These are phyloP conservation scores for Candida nanaspora DNA, from an alignment of 805 yeast species.

Conservation along the genomic window DNA sequence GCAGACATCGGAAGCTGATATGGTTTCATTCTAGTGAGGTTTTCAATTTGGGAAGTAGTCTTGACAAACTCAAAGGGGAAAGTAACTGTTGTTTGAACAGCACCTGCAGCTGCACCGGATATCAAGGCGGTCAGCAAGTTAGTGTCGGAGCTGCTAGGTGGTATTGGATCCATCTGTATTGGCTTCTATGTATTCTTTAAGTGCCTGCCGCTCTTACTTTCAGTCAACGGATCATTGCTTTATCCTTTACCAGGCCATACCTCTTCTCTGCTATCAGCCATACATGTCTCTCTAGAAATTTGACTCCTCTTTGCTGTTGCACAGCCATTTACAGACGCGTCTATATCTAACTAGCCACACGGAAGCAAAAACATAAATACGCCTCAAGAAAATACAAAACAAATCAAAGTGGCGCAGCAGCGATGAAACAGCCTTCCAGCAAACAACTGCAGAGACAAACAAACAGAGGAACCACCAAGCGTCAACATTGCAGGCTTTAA, in stretches of 20 bases:
- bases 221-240: neutral
- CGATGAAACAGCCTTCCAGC: no score
- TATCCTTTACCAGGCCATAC: neutral
- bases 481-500: no score
- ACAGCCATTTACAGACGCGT: no score
- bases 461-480: no score
- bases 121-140: constrained; percentile 50
- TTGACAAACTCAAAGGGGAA: constrained; percentile 70
- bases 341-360: no score
- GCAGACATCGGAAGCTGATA: constrained; percentile 26
- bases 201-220: neutral
- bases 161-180: constrained; percentile 18
- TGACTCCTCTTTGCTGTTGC: no score
- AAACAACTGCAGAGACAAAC: no score
- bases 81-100: constrained; percentile 53
- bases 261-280: neutral
- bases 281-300: neutral
- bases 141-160: constrained; percentile 20
- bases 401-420: no score
- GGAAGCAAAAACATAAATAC: no score
- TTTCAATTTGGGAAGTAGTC: constrained; percentile 55
- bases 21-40: constrained; percentile 24
- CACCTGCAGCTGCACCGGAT: constrained; percentile 57
- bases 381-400: no score
- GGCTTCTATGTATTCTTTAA: neutral